These are phyloP conservation scores for Luffa acutangula DNA, from an alignment of 306 rosid species.

Conservation along the genomic window DNA sequence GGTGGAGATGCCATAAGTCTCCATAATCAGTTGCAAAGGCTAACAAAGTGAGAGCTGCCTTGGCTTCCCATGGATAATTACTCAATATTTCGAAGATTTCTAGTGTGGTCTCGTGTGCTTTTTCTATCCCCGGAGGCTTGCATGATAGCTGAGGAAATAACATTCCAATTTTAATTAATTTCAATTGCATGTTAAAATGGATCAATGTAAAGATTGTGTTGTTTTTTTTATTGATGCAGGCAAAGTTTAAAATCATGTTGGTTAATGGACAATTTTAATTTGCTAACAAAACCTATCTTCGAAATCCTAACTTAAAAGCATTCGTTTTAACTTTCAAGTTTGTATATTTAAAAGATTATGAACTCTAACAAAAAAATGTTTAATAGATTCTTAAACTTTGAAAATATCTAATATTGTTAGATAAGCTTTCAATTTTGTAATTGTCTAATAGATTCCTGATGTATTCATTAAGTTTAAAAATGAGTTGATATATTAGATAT, in stretches of 20 bases:
- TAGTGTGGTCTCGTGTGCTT: conserved; percentile 4
- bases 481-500: too few relatives aligned
- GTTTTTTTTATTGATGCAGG: too few relatives aligned
- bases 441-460: too few relatives aligned
- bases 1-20: conserved; percentile 9
- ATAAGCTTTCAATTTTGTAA: too few relatives aligned
- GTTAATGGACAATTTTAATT: not conserved
- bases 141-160: not conserved
- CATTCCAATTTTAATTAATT: not conserved
- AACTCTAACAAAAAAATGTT: too few relatives aligned
- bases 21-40: conserved; percentile 11
- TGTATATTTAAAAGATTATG: too few relatives aligned
- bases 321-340: too few relatives aligned
- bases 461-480: too few relatives aligned
- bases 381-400: too few relatives aligned
- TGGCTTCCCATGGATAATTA: conserved; percentile 11
- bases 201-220: not conserved
- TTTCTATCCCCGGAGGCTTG: conserved; percentile 4
- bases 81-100: not conserved
- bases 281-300: too few relatives aligned
- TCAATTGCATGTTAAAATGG: not conserved
- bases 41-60: not conserved
- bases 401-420: too few relatives aligned
- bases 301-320: too few relatives aligned
- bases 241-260: not conserved